phyloP scores from a whole-genome alignment of 257 asterid species.

The Solanum tarapatanum region DNA sequence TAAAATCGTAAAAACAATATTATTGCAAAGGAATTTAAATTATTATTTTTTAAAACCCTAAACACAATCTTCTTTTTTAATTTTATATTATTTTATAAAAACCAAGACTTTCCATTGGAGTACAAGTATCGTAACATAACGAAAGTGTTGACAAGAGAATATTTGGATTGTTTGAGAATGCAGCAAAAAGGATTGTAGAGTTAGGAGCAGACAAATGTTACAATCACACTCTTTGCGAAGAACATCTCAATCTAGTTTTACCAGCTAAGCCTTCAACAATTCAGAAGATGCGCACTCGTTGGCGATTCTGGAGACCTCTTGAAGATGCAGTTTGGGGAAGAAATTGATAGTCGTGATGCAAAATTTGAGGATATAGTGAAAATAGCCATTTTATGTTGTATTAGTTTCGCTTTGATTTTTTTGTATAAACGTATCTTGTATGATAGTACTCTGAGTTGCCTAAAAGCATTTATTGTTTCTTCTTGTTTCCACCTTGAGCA shows the following conservation, averaged over 20 bases:
- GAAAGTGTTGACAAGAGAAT: constrained; percentile 89
- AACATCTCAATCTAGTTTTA: constrained; percentile 64
- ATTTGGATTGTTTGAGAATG: constrained; percentile 83
- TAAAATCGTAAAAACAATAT: too few relatives aligned
- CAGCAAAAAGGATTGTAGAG: constrained; percentile 85
- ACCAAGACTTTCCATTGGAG: constrained; percentile 39
- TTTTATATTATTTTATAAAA: too few relatives aligned
- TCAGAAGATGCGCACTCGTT: constrained; percentile 83
- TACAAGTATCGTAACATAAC: constrained; percentile 96
- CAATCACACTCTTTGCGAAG: constrained; percentile 82
- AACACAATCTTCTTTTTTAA: too few relatives aligned
- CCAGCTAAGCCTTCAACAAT: constrained; percentile 86
- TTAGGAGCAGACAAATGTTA: constrained; percentile 80
- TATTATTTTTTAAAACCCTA: too few relatives aligned
- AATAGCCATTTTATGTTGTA: too few relatives aligned
- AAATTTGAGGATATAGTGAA: background rate
- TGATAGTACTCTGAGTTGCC: too few relatives aligned
- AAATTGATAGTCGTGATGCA: constrained; percentile 89
- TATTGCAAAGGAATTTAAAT: background rate
- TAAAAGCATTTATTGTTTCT: too few relatives aligned
- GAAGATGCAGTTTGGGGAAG: constrained; percentile 84
- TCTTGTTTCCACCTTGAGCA: too few relatives aligned
- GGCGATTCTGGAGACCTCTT: constrained; percentile 96
- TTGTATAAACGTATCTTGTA: too few relatives aligned
- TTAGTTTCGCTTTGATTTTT: too few relatives aligned